These are phyloP conservation scores for Colletotrichum eleusines DNA, from an alignment of 2,329 filamentous ascomycete genomes.

Conservation along the genomic window DNA sequence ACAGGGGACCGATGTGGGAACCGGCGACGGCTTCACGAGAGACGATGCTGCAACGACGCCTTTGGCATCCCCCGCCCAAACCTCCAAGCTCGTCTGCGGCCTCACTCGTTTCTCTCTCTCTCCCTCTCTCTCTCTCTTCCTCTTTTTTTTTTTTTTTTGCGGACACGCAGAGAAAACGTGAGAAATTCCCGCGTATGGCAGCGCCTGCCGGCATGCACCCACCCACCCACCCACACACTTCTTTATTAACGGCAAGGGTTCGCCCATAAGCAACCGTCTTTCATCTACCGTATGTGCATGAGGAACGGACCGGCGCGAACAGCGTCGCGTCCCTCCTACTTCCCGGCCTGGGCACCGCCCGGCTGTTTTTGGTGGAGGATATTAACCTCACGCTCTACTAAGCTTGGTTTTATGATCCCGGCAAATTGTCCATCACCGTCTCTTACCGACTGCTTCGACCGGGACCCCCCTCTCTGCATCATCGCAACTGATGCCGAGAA, in stretches of 20 bases:
- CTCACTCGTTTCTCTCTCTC: no score
- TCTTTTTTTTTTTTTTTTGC: not conserved
- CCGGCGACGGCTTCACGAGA: not conserved
- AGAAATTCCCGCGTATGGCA: slow-evolving; percentile 16
- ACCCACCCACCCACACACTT: no score
- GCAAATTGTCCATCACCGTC: not conserved
- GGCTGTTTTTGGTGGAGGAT: slow-evolving; percentile 6
- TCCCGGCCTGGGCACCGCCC: slow-evolving; percentile 1
- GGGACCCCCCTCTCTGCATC: not conserved
- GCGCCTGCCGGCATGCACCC: slow-evolving; percentile 30
- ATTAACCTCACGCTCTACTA: not conserved
- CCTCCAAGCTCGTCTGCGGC: not conserved
- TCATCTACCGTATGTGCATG: slow-evolving; percentile 38
- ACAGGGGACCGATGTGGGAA: no score
- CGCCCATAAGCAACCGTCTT: slow-evolving; percentile 29
- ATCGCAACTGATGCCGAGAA: not conserved
- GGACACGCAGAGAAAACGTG: not conserved
- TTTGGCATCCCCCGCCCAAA: not conserved
- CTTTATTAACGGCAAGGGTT: slow-evolving; percentile 25
- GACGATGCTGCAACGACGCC: no score
- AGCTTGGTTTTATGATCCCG: not conserved
- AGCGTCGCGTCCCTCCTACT: slow-evolving; percentile 24
- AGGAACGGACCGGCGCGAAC: slow-evolving; percentile 36
- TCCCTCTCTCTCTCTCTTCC: no score
- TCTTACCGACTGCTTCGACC: not conserved